phyloP scores from a whole-genome alignment of 805 yeast species.

The Candida krabiensis region DNA sequence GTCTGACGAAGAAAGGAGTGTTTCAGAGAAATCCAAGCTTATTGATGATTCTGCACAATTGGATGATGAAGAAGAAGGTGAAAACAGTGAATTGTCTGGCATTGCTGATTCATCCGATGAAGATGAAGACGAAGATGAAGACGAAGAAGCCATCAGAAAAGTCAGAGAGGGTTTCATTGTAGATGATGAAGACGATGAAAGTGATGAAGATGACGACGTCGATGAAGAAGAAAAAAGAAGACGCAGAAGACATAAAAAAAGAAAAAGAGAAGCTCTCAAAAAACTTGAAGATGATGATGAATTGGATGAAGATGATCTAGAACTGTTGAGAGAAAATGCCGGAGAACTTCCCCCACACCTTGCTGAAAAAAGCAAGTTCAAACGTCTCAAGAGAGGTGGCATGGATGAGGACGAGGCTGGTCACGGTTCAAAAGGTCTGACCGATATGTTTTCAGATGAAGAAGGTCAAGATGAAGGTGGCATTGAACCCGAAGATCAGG shows the following conservation, averaged over 20 bases:
- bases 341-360: conserved; percentile 59
- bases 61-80: conserved; percentile 30
- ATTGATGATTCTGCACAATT: conserved; percentile 33
- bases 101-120: conserved; percentile 79
- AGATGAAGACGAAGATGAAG: conserved; percentile 83
- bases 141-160: conserved; percentile 82
- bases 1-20: conserved; percentile 20
- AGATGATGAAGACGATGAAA: conserved; percentile 82
- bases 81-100: conserved; percentile 27
- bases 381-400: conserved; percentile 79
- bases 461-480: conserved; percentile 35
- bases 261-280: conserved; percentile 36
- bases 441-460: conserved; percentile 71
- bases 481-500: conserved; percentile 36
- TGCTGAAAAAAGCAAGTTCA: conserved; percentile 52
- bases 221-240: conserved; percentile 35
- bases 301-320: conserved; percentile 93
- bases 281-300: conserved; percentile 53
- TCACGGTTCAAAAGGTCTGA: conserved; percentile 42
- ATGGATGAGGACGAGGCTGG: conserved; percentile 35
- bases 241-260: conserved; percentile 36
- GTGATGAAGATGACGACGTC: conserved; percentile 33
- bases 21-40: conserved; percentile 7
- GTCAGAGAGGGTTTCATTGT: conserved; percentile 93
- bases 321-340: conserved; percentile 83